Conservation (phyloP, 169 alveolate genomes). For the Eimeria maxima region DNA sequence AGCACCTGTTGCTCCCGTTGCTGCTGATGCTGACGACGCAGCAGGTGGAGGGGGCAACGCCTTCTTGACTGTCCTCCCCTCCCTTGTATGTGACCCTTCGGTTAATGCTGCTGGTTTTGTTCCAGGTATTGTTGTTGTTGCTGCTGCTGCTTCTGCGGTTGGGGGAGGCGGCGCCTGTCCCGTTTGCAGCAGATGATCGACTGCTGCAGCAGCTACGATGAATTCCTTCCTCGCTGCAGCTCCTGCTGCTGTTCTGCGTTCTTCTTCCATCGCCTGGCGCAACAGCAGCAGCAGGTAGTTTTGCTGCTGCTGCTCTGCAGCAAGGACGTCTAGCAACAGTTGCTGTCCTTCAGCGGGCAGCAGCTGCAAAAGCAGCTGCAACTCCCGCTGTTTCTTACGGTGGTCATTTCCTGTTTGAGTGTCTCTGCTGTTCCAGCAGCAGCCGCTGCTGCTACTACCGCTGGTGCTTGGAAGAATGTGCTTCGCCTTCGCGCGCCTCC, state of each 20-base stretch:
- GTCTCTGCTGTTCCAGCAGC: constrained; percentile 14
- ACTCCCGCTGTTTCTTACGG: constrained; percentile 12
- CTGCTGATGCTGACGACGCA: background rate
- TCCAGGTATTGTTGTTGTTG: background rate
- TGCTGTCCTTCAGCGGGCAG: constrained; percentile 74
- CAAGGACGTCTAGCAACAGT: constrained; percentile 46
- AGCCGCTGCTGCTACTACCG: background rate
- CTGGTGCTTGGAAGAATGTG: background rate
- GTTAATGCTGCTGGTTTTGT: background rate
- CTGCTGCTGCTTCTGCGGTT: constrained; percentile 32
- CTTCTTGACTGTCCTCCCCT: background rate
- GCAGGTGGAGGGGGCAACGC: background rate
- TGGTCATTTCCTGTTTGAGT: background rate
- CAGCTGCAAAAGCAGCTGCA: constrained; percentile 73
- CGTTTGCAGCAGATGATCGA: constrained; percentile 30
- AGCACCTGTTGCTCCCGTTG: constrained; percentile 11
- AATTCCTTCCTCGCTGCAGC: constrained; percentile 55
- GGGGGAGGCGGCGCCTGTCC: constrained; percentile 50
- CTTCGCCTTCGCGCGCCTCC: background rate
- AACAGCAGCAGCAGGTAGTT: constrained; percentile 46
- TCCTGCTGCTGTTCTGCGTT: constrained; percentile 77
- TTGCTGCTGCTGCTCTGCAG: constrained; percentile 59
- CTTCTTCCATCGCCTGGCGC: constrained; percentile 21
- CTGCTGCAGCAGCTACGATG: constrained; percentile 50
- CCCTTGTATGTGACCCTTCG: no score